These are phyloP conservation scores for Phyllosticta paracitricarpa DNA, from an alignment of 2,329 filamentous ascomycete genomes.

Conservation along the genomic window DNA sequence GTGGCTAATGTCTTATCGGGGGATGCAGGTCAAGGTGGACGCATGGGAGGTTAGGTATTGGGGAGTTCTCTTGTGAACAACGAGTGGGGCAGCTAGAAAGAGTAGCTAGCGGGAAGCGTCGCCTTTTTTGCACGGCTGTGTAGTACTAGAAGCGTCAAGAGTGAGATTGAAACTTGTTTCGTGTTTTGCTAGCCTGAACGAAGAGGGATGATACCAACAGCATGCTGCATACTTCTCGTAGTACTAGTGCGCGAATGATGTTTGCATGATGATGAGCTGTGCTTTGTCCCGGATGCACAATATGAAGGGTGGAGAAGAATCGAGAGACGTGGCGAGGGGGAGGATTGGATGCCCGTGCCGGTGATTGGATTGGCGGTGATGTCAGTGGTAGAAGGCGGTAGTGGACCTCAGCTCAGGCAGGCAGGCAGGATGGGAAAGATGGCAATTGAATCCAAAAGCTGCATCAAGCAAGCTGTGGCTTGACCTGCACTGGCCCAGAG, in stretches of 20 bases:
- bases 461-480: neutral
- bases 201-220: neutral
- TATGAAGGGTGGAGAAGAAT: neutral
- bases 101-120: no score
- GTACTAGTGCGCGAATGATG: neutral
- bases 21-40: slow-evolving; percentile 19
- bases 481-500: slow-evolving; percentile 1
- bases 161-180: neutral
- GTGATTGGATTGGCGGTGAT: neutral
- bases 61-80: no score
- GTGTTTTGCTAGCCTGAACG: neutral
- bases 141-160: no score
- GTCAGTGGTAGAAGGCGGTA: neutral
- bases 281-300: neutral
- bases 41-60: slow-evolving; percentile 14
- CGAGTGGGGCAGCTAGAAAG: no score
- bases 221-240: neutral
- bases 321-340: no score
- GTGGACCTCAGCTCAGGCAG: no score
- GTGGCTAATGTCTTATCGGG: neutral
- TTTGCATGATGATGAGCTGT: neutral
- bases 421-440: neutral
- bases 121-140: no score
- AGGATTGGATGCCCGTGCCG: no score
- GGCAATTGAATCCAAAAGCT: neutral